Base-by-base conservation (phyloP, 768 basidiomycete genomes). In the Xerocomellus intermedius region DNA sequence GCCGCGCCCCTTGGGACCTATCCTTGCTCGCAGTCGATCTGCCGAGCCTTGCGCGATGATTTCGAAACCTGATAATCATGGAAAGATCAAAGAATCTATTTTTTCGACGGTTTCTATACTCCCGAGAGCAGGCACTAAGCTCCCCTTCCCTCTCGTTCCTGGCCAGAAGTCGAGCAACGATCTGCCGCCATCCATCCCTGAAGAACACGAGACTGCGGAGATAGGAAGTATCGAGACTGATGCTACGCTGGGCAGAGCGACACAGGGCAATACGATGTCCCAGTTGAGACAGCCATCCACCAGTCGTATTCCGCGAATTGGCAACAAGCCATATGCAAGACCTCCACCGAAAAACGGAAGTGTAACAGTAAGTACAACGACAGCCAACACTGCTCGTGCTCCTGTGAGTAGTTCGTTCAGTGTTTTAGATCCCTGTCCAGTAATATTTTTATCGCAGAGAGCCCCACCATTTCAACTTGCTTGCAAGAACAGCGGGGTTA, bases 231-330 rank as follows among this genome's bases (percentile, higher is more conserved):
- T 51, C 37, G 47, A 50, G 55, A 38, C 57, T 2, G 57, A 69
- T 42, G 39, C 62, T 37, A 48, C 62, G 0, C 43, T 54, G 16
- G 55, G 51, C 30, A 68, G 36, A 49, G 62, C 36, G 41, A 46
- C 64, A 19, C 61, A 70, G 35, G 53, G 64, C n/a, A 60, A 60
- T 21, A 56, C 61, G 5, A 80, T 78, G 52, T 81, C 81, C 17
- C 75, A 57, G 42, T 63, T 85, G 49, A 82, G 78, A 62, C 81
- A 84, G 57, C 68, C 74, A 8, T 62, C 69, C 24, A 41, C 32
- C n/a, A 84, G 85, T 67, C 77, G 77, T 65, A 87, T 87, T 61
- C 85, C 85, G 17, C 77, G 85, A 55, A 82, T 83, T 39, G 77
- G 77, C 35, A 68, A 67, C 24, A 86, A 85, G 50, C 85, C 84